Conservation (phyloP, 139 green algal species). For the Pycnococcus provasolii region DNA sequence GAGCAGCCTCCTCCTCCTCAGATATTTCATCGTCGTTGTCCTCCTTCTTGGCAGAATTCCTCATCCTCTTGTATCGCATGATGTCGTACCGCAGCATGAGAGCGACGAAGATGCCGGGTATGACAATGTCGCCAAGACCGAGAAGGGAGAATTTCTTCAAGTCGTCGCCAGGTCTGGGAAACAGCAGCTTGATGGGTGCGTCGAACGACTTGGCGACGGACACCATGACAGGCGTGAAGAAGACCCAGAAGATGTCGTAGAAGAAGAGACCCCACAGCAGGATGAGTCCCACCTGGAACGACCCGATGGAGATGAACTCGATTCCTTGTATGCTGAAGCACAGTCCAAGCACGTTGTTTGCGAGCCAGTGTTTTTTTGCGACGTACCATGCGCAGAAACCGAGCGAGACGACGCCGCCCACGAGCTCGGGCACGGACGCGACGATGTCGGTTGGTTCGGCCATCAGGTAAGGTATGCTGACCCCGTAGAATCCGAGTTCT, state of each 20-base stretch:
- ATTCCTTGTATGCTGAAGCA: slow-evolving; percentile 87
- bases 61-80: neutral
- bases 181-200: slow-evolving; percentile 89
- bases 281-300: slow-evolving; percentile 64
- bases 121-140: slow-evolving; percentile 83
- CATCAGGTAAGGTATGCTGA: slow-evolving; percentile 7
- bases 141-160: slow-evolving; percentile 85
- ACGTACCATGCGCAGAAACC: slow-evolving; percentile 73
- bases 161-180: slow-evolving; percentile 4
- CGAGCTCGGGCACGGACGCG: slow-evolving; percentile 45
- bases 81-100: slow-evolving; percentile 84
- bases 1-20: too few relatives aligned
- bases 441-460: slow-evolving; percentile 33
- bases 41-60: too few relatives aligned
- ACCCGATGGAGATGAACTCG: slow-evolving; percentile 83
- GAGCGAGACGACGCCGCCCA: slow-evolving; percentile 34
- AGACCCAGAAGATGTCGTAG: slow-evolving; percentile 99
- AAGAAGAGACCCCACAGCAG: slow-evolving; percentile 83
- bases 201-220: slow-evolving; percentile 92
- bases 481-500: neutral
- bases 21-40: too few relatives aligned
- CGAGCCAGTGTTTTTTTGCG: slow-evolving; percentile 78
- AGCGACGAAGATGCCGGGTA: slow-evolving; percentile 87
- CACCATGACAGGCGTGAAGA: slow-evolving; percentile 95
- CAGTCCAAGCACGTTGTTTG: slow-evolving; percentile 91